Base-by-base conservation (phyloP, 306 rosid species). In the Fragaria iinumae region DNA sequence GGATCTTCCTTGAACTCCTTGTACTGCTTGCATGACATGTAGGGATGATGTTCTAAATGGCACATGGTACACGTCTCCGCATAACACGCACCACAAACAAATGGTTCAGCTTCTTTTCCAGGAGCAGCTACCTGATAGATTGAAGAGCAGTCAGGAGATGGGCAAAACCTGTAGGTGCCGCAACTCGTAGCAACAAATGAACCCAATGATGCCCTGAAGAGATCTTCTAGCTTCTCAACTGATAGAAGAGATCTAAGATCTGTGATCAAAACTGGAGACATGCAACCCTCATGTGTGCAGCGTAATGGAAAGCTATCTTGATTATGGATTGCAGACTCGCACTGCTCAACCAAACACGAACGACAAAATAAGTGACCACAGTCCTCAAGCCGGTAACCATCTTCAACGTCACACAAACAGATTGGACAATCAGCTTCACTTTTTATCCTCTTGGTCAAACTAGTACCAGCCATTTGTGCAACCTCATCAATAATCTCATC, bases 111-210 rank as follows among this genome's bases (percentile, higher is more conserved):
- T 0, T 68, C 82, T 23, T 84, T 65, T 36, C 69, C 78, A 0
- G 93, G 81, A 64, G 77, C 83, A 1, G 93, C 96, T 18, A 83
- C 97, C 67, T 76, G 89, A 76, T 92, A 96, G 75, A 96, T 63
- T 0, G 97, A 87, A 71, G 98, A 93, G 71, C 99, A 96, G 88
- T 92, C 98, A 0, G 99, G 99, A 55, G 98, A 87, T 0, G 98
- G 99, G 76, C 99, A 96, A 76, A 96, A 96, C 83, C 92, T 84
- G 77, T 82, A 88, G 43, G 71, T 68, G 52, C 96, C 93, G 8
- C 82, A 84, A 48, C 97, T 89, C 2, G 81, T 78, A 2, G 86
- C 73, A 62, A 96, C 93, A 77, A 87, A 92, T 44, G 96, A 89
- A 34, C 91, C 91, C 86, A 96, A n/a, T 20, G 99, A 87, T 3